Conservation (phyloP, 2,329 filamentous ascomycete species). For the Paramyrothecium roridum region DNA sequence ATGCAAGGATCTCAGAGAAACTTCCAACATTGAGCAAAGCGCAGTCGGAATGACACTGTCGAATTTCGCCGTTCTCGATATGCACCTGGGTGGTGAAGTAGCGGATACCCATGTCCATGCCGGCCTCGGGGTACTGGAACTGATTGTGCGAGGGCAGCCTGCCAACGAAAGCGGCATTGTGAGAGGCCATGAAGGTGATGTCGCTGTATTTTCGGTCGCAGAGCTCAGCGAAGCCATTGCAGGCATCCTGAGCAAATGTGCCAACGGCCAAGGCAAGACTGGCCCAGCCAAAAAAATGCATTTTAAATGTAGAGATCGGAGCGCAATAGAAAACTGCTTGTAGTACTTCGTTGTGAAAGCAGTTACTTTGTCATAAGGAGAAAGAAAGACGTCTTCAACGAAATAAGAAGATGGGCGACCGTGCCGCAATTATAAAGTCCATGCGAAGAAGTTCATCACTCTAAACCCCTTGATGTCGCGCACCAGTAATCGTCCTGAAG, state of each 20-base stretch:
- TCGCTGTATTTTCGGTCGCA: slow-evolving; percentile 58
- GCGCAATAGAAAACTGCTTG: no score
- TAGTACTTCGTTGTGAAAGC: no score
- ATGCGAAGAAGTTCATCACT: no score
- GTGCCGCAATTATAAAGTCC: no score
- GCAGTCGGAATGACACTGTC: slow-evolving; percentile 66
- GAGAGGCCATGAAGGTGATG: slow-evolving; percentile 59
- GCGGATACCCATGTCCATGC: slow-evolving; percentile 60
- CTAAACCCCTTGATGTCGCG: no score
- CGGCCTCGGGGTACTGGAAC: slow-evolving; percentile 47
- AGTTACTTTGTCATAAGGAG: no score
- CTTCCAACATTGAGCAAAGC: slow-evolving; percentile 55
- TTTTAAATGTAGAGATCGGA: not conserved
- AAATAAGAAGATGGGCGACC: no score
- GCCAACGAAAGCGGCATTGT: slow-evolving; percentile 65
- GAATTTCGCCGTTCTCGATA: slow-evolving; percentile 43
- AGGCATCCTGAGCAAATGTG: slow-evolving; percentile 24
- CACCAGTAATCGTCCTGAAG: no score
- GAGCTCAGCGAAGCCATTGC: slow-evolving; percentile 56
- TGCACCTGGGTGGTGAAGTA: slow-evolving; percentile 65
- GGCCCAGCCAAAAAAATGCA: not conserved
- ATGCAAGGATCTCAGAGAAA: slow-evolving; percentile 50
- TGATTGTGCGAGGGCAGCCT: slow-evolving; percentile 54
- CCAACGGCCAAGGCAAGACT: not conserved
- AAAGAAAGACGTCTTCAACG: no score